These are phyloP conservation scores for Peniophora sp. DNA, from an alignment of 1,284 basidiomycete species.

Conservation along the genomic window DNA sequence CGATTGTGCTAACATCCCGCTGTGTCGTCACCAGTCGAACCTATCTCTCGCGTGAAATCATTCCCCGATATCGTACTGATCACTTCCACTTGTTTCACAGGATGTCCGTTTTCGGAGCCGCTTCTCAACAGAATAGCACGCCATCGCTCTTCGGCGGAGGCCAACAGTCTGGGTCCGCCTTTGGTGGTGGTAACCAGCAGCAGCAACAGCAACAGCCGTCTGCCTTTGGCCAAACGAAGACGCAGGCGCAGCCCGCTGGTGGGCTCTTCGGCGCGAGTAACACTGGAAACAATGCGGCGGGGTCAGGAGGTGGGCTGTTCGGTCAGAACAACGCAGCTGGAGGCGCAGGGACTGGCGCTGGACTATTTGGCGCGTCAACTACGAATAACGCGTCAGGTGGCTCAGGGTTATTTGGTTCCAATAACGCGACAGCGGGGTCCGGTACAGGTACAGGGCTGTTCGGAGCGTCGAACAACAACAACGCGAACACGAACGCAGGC, in stretches of 20 bases:
- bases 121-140: not conserved
- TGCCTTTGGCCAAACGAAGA: constrained; percentile 23
- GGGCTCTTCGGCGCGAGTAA: not conserved
- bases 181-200: constrained; percentile 25
- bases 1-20: too few relatives aligned
- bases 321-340: constrained; percentile 9
- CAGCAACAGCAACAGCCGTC: constrained; percentile 19
- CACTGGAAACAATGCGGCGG: constrained; percentile 5
- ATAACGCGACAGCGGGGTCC: constrained; percentile 8
- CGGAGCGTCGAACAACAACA: not conserved
- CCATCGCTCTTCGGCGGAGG: not conserved
- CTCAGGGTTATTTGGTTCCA: not conserved
- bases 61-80: too few relatives aligned
- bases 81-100: not conserved
- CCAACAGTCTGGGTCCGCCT: constrained; percentile 20
- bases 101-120: not conserved
- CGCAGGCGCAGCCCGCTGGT: constrained; percentile 7
- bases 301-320: constrained; percentile 12
- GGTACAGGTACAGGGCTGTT: not conserved
- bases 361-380: constrained; percentile 9
- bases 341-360: not conserved
- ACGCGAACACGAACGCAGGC: constrained; percentile 1
- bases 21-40: too few relatives aligned
- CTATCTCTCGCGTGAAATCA: too few relatives aligned
- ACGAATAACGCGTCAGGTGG: not conserved